Evolutionary conservation across 208 protist species (phyloP), one percentile per base, ranked within the genome.

Genomic region (Acanthamoeba sp.): DNA sequence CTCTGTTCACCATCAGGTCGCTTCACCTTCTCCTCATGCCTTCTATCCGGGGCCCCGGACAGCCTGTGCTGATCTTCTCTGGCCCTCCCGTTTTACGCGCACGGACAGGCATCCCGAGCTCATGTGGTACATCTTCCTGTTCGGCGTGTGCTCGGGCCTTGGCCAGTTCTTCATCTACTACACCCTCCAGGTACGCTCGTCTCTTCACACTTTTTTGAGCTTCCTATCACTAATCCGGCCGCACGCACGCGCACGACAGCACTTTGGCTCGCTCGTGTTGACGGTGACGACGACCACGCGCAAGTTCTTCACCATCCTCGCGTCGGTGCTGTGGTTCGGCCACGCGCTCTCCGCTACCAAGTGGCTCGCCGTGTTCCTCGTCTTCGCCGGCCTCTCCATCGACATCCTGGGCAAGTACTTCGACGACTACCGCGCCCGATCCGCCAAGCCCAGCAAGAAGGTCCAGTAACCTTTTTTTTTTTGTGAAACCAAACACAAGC

Each of bases 291-390:
- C 85, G 36, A 91, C 85, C 14, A 93, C 89, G 42, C 89, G 89
- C 89, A 93, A 93, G 89, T 93, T 93, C 89, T 93, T 93, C 71
- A 93, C 89, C 27, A 93, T 93, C 52, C 69, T 93, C 48, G 89
- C 69, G 42, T 69, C 45, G n/a, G 89, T 93, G 24, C 6, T 93
- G 57, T 84, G 89, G 66, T 93, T 93, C 66, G 89, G 89, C 45
- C 62, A 93, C 89, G 22, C 69, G 42, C 89, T 93, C 2, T 36
- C 45, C 0, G 5, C 6, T 45, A 57, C 20, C 22, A 66, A 93
- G 66, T 93, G 89, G 89, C 16, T 80, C 14, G 89, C 69, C 27
- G 52, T 93, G 29, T 64, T 24, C 20, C 24, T 93, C 16, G 89
- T 93, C 69, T 93, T 93, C 59, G 62, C 29, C 10, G 89, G 64